Evolutionary conservation across 73 alveolate genomes (phyloP), one percentile per base, ranked within the genome.

Genomic region (Halteria grandinella): DNA sequence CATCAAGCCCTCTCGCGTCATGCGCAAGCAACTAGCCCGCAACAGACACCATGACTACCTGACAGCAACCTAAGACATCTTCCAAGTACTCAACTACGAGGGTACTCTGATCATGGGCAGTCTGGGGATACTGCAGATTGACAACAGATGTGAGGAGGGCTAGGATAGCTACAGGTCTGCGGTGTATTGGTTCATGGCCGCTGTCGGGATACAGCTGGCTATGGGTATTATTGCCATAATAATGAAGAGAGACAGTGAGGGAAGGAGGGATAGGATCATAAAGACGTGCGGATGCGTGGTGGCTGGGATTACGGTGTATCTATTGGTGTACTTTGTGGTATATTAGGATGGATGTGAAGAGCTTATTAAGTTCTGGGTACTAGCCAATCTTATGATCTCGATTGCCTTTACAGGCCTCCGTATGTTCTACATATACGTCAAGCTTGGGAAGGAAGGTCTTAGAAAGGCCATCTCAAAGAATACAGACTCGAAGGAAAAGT

Each of bases 51-150:
- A 60, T 60, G 77, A 60, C 51, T 60, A 60, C 21, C 51, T 60
- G 7, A 40, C 49, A 23, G 20, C 77, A n/a, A 60, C 77, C 29
- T 40, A 60, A 25, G 77, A 60, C 24, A 14, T 40, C 20, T 60
- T 60, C 58, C 43, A 60, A 21, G 21, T 60, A 12, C 37, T 60
- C 1, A 60, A 59, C 41, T 60, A 60, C 59, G 43, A 60, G 20
- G 77, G 77, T 1, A 60, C 77, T 1, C 20, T 60, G 77, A 60
- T 60, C 24, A 60, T 60, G 5, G 77, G 37, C 17, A 40, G 60
- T 7, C 17, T 60, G 18, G 4, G 60, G 3, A 60, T 60, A 20
- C 58, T 60, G 1, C 24, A 10, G 77, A 36, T 40, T 3, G 59
- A 60, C 28, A 18, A 44, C 1, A 36, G 43, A 8, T 60, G 77